Evolutionary conservation across 1,139 yeast genomes (phyloP).

Genomic region (Saccharomyces pastorianus): DNA sequence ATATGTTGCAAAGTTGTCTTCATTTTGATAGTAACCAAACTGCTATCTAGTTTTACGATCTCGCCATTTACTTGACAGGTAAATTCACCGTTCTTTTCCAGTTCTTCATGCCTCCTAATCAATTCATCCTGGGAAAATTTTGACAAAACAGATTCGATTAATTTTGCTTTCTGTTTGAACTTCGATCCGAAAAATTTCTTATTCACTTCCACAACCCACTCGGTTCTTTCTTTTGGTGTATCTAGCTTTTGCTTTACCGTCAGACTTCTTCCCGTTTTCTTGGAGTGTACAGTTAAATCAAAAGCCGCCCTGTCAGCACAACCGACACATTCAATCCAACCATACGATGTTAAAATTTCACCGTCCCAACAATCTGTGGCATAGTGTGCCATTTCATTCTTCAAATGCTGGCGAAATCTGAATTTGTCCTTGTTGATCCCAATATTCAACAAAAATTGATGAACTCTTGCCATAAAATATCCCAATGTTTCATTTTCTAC

Average conservation of each 20-base stretch:
- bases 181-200: slow-evolving; percentile 96
- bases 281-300: slow-evolving; percentile 91
- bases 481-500: slow-evolving; percentile 96
- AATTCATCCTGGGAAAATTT: slow-evolving; percentile 79
- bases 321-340: slow-evolving; percentile 99
- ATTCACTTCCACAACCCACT: slow-evolving; percentile 74
- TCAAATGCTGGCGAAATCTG: slow-evolving; percentile 97
- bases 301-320: slow-evolving; percentile 99
- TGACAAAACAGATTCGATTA: slow-evolving; percentile 72
- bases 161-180: slow-evolving; percentile 94
- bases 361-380: slow-evolving; percentile 99
- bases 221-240: slow-evolving; percentile 75
- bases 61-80: slow-evolving; percentile 50
- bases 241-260: slow-evolving; percentile 87
- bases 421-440: slow-evolving; percentile 80
- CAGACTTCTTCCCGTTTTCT: slow-evolving; percentile 88
- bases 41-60: slow-evolving; percentile 48
- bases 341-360: slow-evolving; percentile 88
- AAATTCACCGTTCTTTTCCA: slow-evolving; percentile 55
- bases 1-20: slow-evolving; percentile 78
- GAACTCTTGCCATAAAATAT: slow-evolving; percentile 90
- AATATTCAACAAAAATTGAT: slow-evolving; percentile 70
- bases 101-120: slow-evolving; percentile 65
- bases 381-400: slow-evolving; percentile 98
- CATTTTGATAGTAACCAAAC: slow-evolving; percentile 67